phyloP scores from a whole-genome alignment of 2,329 filamentous ascomycete species.

The Ceratocystis alfenasii region DNA sequence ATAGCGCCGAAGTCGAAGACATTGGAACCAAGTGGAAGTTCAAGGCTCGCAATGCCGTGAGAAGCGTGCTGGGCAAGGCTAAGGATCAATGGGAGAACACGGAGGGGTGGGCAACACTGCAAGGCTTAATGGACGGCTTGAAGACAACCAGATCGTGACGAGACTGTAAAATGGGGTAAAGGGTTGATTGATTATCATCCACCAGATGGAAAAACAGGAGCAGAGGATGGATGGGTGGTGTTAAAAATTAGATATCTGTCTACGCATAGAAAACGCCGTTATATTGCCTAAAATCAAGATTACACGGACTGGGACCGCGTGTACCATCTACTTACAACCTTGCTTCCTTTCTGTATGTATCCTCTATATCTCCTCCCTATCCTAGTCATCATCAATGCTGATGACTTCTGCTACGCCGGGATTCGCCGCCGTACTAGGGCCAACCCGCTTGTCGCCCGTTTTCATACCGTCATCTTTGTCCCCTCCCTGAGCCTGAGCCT shows the following conservation, averaged over 20 bases:
- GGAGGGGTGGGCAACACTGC: conserved; percentile 52
- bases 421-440: not conserved
- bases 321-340: not conserved
- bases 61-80: conserved; percentile 71
- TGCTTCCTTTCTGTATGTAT: too few species aligned
- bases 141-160: conserved; percentile 27
- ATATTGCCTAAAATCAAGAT: not conserved
- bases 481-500: not conserved
- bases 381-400: not conserved
- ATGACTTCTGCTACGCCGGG: not conserved
- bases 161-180: not conserved
- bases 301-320: not conserved
- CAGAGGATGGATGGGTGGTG: too few species aligned
- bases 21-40: conserved; percentile 76
- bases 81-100: conserved; percentile 74
- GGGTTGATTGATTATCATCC: not conserved
- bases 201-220: not conserved
- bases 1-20: conserved; percentile 51
- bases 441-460: not conserved
- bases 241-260: too few species aligned
- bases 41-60: conserved; percentile 73
- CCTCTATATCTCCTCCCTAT: not conserved
- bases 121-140: conserved; percentile 44
- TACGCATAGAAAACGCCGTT: not conserved
- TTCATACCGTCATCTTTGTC: not conserved